These are phyloP conservation scores for Mikania micrantha DNA, from an alignment of 129 eudicot species.

Conservation along the genomic window DNA sequence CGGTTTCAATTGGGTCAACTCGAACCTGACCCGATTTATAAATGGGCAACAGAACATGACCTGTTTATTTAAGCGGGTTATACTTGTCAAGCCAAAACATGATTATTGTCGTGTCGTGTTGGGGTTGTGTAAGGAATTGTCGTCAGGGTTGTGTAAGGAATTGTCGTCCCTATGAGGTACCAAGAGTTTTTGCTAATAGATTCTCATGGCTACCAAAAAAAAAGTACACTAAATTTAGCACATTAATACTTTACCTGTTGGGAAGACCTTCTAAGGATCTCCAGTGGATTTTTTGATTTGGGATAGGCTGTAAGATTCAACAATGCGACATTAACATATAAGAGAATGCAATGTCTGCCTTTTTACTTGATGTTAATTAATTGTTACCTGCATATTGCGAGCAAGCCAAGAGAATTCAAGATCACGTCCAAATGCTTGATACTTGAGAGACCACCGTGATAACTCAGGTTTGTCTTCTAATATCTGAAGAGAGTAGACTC, in stretches of 20 bases:
- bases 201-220: neutral
- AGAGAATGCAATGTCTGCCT: neutral
- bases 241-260: slow-evolving; percentile 53
- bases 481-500: slow-evolving; percentile 41
- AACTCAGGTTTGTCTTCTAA: slow-evolving; percentile 86
- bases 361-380: neutral
- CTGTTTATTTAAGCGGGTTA: too few species aligned
- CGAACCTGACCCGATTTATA: too few species aligned
- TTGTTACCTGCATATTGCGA: slow-evolving; percentile 91
- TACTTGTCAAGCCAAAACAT: too few species aligned
- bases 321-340: neutral
- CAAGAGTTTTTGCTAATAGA: neutral
- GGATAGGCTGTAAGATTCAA: slow-evolving; percentile 70
- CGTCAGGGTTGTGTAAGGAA: too few species aligned
- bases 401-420: slow-evolving; percentile 99
- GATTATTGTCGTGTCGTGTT: too few species aligned
- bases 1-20: too few species aligned
- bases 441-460: slow-evolving; percentile 93
- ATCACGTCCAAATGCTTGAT: slow-evolving; percentile 84
- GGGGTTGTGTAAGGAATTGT: too few species aligned
- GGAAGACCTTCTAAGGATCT: slow-evolving; percentile 95
- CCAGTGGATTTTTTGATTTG: slow-evolving; percentile 97
- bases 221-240: neutral
- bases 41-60: too few species aligned
- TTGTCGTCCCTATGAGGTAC: too few species aligned